A percentile compares a stretch with the other conserved stretches of the same genome.
Conservation (phyloP, 208 protist genomes). For the Leishmania martiniquensis region DNA sequence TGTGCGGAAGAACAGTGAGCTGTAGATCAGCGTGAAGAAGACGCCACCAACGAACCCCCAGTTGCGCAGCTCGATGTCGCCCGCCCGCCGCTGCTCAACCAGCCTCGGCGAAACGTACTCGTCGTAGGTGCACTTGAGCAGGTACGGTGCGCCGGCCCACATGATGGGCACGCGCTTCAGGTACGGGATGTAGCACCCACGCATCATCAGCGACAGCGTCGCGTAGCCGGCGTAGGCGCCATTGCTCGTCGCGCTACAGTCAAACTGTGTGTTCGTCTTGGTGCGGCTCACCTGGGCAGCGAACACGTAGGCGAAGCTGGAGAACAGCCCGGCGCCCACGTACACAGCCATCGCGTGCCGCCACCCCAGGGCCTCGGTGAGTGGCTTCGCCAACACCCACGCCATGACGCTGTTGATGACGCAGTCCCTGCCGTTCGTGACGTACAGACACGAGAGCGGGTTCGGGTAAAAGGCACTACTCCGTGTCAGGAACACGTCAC, state of each 20-base stretch:
- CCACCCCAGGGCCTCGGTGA: conserved; percentile 65
- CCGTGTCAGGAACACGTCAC: conserved; percentile 85
- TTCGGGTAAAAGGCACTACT: conserved; percentile 64
- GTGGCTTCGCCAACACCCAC: conserved; percentile 65
- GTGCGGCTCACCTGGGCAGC: conserved; percentile 47
- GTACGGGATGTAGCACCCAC: conserved; percentile 63
- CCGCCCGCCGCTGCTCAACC: conserved; percentile 48
- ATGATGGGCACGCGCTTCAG: conserved; percentile 52
- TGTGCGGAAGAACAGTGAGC: conserved; percentile 65
- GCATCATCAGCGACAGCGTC: conserved; percentile 70
- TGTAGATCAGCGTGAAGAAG: conserved; percentile 83
- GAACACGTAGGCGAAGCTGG: conserved; percentile 87
- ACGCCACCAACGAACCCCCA: conserved; percentile 85
- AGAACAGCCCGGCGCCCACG: conserved; percentile 70
- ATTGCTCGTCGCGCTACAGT: conserved; percentile 76
- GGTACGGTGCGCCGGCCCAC: conserved; percentile 61
- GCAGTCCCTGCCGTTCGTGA: conserved; percentile 54
- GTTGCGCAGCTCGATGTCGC: conserved; percentile 75
- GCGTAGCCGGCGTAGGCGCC: conserved; percentile 76
- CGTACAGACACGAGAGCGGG: conserved; percentile 83
- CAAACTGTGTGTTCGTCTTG: conserved; percentile 58
- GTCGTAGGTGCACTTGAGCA: conserved; percentile 76
- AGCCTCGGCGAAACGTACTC: conserved; percentile 78
- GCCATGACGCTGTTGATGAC: conserved; percentile 60
- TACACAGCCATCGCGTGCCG: conserved; percentile 59